Base-by-base conservation (phyloP, 805 yeast species). In the Candida manassasensis region DNA sequence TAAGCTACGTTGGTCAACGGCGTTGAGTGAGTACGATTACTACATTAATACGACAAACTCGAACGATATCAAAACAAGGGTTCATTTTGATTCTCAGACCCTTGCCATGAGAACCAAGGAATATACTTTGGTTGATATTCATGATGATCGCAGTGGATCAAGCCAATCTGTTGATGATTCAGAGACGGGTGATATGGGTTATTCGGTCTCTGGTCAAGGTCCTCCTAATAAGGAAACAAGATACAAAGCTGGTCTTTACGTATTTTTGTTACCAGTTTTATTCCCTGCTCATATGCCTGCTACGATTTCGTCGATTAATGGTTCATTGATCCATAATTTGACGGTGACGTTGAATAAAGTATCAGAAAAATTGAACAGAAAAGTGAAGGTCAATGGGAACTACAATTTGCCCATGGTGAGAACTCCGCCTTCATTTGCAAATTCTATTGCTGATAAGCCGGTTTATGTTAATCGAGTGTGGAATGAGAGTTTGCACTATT, bases 391-490 rank as follows among this genome's bases (percentile, higher is more conserved):
- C 4, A 48, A 52, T 21, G 56, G 61, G 2, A 33, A 32, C 21
- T 63, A 52, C 40, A 50, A 61, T 27, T 48, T 75, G 21, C 79
- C 79, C 2, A 67, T 71, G 57, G 70, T 73, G 6, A 54, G 80
- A 35, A 59, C 75, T 1, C 80, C 80, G 1, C 81, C 81, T 0
- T 70, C 76, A 4, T 69, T 71, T 51, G 78, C 79, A 2, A 69
- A 73, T 22, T 70, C 77, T 3, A 71, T 75, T 6, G 64, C 77
- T 4, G 81, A 83, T 50, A 84, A 82, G 50, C 87, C 94, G 0
- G 73, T 84, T 12, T 83, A 79, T 53, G 86, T 84, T 22, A 82
- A 81, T 52, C 69, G 84, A 42, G 69, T 78, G 1, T 84, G 93
- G 93, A 77, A 78, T 45, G 80, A 82, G 37, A 55, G 86, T 0